Evolutionary conservation across 2,329 filamentous ascomycete genomes (phyloP), one percentile per base, ranked within the genome.

Genomic region (Colletotrichum acutatum): DNA sequence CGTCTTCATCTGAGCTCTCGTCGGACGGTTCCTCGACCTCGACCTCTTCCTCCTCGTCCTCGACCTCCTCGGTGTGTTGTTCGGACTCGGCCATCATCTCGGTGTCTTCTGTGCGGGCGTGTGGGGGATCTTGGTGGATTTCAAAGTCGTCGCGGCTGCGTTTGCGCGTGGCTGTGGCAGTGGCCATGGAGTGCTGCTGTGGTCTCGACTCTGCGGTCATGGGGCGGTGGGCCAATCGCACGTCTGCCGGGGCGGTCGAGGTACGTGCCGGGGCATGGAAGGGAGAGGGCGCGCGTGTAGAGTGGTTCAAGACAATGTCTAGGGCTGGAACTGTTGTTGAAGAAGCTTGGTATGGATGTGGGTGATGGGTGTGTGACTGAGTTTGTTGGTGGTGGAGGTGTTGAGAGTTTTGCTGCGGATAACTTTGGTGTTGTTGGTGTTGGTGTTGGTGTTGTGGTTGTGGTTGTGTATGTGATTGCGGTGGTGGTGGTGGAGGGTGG

Each of bases 1-100:
- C 87, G 63, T 94, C 91, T 28, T 91, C 90, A 9, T 91, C 90
- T 34, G 84, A 89, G 46, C 81, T 82, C 4, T 85, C 84, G 0
- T 81, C 83, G 0, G 86, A 87, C 34, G 82, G 83, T 1, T 88
- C 86, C 3, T 82, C 81, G 11, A 81, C 80, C 7, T 80, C 80
- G 1, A 82, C 83, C 3, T 81, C 79, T 2, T 84, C 82, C 1
- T 84, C 83, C 2, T 83, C 82, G 3, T 84, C 83, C 7, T 85
- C 80, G 2, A 81, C 80, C 19, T 82, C 82, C 46, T 80, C 79
- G 32, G 79, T 78, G 66, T 78, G 80, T 26, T 80, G 78, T 32
- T 83, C 81, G 28, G 82, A 82, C n/a, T 86, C 85, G 8, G 81
- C 80, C 80, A 87, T 85, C 83, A 88, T 83, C 75, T 87, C 84